Evolutionary conservation across 441 rosid genomes (phyloP), one percentile per base, ranked within the genome.

Genomic region (Geranium incanum): DNA sequence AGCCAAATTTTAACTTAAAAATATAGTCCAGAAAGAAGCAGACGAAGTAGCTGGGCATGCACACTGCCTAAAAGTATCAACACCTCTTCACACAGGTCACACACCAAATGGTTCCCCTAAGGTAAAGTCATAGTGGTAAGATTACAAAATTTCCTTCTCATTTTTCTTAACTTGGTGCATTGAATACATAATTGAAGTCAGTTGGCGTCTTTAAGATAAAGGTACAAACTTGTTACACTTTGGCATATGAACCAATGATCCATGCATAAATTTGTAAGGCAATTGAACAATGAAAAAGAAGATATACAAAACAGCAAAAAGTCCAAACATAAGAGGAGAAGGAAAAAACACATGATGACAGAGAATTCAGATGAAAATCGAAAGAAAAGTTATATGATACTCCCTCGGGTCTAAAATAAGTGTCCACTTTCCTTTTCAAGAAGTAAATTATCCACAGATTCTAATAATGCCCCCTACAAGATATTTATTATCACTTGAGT

Each of bases 1-100:
- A 80, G 57, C 43, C 63, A 52, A 19, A 70, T 66, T 67, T 57
- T 69, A 66, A 69, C 15, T 67, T 12, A 28, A 4, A 50, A 23
- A 16, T 15, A n/a, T 59, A 18, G 13, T 66, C 59, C 6, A 12
- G 48, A 36, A 28, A 73, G 45, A 33, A n/a, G 50, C 38, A 43
- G 36, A 68, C n/a, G 11, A n/a, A 41, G 21, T 72, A 38, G 6
- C 55, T 68, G 15, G 60, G 15, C 60, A n/a, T 52, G 21, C 18
- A 52, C n/a, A 52, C 19, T 23, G 9, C 39, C 63, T 59, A 39
- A 21, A 21, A 36, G 52, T 69, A 67, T 64, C 60, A 67, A 67
- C 65, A 50, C 70, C 38, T 59, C 59, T 36, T 37, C 23, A 18
- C 69, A 70, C 13, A 28, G 33, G 33, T 2, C 33, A 28, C 33